These are phyloP conservation scores for Cystofilobasidium macerans DNA, from an alignment of 768 basidiomycete genomes.

Conservation along the genomic window DNA sequence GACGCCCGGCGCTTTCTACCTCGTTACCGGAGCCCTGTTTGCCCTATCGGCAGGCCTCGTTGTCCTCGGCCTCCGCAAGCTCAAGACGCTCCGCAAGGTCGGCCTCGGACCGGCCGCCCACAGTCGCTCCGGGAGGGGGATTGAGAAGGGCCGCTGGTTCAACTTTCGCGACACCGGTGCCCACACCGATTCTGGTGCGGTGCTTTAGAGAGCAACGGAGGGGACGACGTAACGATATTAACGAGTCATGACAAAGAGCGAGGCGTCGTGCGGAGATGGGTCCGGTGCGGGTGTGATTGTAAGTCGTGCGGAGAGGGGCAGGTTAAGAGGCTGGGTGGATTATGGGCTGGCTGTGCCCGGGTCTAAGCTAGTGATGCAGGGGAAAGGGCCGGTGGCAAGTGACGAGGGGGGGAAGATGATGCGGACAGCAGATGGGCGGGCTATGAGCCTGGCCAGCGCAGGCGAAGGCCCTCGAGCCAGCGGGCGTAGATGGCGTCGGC, in stretches of 20 bases:
- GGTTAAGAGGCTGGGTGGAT: too few species aligned
- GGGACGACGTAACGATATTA: too few species aligned
- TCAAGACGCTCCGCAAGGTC: constrained; percentile 3
- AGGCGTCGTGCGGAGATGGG: too few species aligned
- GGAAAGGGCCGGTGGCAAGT: background rate
- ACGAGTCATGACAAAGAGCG: too few species aligned
- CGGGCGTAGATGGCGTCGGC: constrained; percentile 24
- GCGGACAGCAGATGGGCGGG: background rate
- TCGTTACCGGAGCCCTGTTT: background rate
- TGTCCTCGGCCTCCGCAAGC: constrained; percentile 11
- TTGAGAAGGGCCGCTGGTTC: constrained; percentile 9
- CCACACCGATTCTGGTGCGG: background rate
- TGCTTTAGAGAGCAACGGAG: background rate
- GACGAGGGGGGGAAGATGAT: background rate
- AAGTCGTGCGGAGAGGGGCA: too few species aligned
- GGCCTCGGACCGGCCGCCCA: background rate
- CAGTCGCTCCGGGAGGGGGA: background rate
- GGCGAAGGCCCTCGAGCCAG: constrained; percentile 24
- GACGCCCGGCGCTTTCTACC: constrained; percentile 6
- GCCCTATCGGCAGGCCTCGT: background rate
- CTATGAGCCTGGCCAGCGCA: constrained; percentile 19
- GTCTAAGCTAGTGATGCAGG: too few species aligned
- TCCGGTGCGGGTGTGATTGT: too few species aligned
- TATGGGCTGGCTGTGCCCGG: too few species aligned
- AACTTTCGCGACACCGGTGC: background rate